phyloP scores from a whole-genome alignment of 371 early-diverging fungal species.

The Syncephalastrum sp. region DNA sequence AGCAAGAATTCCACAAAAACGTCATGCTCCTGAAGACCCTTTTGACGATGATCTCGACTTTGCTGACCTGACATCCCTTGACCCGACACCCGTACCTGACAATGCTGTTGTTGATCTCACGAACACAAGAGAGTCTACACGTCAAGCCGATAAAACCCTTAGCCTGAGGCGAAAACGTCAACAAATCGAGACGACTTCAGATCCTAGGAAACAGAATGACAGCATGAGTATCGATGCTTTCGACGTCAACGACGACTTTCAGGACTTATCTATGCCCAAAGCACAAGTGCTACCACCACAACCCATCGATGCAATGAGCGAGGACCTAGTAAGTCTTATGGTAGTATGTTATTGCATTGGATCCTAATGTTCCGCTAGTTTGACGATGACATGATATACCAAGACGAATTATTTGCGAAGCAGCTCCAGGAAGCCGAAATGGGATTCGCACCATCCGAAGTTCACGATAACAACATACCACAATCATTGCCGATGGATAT shows the following conservation, averaged over 20 bases:
- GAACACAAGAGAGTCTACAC: neutral
- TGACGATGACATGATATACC: too few relatives aligned
- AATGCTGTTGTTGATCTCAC: constrained; percentile 6
- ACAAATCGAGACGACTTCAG: too few relatives aligned
- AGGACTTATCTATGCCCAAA: neutral
- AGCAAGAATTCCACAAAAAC: too few relatives aligned
- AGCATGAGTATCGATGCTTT: neutral
- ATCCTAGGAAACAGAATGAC: constrained; percentile 1
- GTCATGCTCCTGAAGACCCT: too few relatives aligned
- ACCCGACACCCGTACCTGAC: constrained; percentile 1
- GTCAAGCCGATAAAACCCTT: neutral
- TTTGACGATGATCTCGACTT: neutral
- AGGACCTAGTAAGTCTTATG: too few relatives aligned
- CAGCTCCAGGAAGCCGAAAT: too few relatives aligned
- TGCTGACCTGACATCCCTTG: neutral
- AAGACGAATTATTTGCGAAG: too few relatives aligned
- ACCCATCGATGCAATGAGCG: neutral
- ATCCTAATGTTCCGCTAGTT: too few relatives aligned
- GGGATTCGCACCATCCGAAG: too few relatives aligned
- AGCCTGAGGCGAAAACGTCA: neutral
- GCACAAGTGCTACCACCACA: neutral
- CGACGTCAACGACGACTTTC: neutral
- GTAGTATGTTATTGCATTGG: too few relatives aligned
- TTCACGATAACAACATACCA: too few relatives aligned
- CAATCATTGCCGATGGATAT: too few relatives aligned